These are phyloP conservation scores for Rhazya stricta DNA, from an alignment of 257 asterid genomes.

Conservation along the genomic window DNA sequence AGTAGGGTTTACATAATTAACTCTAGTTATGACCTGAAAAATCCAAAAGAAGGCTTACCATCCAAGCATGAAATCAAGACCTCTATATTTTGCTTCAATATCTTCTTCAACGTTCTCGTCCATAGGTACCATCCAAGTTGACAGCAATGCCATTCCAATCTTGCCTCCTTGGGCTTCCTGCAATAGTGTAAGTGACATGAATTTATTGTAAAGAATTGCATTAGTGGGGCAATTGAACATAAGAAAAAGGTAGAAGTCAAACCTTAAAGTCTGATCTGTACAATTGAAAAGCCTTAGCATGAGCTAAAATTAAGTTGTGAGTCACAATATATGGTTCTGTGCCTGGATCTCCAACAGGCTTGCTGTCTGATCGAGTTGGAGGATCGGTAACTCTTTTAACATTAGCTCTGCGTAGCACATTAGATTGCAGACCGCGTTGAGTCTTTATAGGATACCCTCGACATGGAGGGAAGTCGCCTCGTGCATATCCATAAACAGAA, in stretches of 20 bases:
- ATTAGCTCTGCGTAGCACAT: not conserved
- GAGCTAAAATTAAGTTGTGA: constrained; percentile 40
- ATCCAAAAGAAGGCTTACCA: constrained; percentile 32
- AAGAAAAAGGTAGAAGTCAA: not conserved
- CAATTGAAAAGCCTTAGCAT: constrained; percentile 32
- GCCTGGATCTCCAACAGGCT: constrained; percentile 40
- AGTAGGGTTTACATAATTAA: too few relatives aligned
- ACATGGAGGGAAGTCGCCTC: constrained; percentile 42
- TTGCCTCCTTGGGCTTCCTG: constrained; percentile 25
- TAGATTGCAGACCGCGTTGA: too few relatives aligned
- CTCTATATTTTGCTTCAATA: constrained; percentile 34
- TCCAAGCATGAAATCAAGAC: constrained; percentile 43
- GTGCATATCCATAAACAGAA: constrained; percentile 31
- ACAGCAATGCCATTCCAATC: constrained; percentile 37
- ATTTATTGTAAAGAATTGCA: too few relatives aligned
- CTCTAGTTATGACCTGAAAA: too few relatives aligned
- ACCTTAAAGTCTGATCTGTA: constrained; percentile 43
- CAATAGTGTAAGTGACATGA: too few relatives aligned
- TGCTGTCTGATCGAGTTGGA: too few relatives aligned
- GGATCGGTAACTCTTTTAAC: too few relatives aligned
- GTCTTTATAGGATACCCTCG: constrained; percentile 42
- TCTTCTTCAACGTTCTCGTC: constrained; percentile 22
- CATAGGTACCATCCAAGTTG: constrained; percentile 33
- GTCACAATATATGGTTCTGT: constrained; percentile 49
- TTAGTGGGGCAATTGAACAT: too few relatives aligned